phyloP scores from a whole-genome alignment of 2,329 filamentous ascomycete genomes.

The Podosphaera leucotricha region DNA sequence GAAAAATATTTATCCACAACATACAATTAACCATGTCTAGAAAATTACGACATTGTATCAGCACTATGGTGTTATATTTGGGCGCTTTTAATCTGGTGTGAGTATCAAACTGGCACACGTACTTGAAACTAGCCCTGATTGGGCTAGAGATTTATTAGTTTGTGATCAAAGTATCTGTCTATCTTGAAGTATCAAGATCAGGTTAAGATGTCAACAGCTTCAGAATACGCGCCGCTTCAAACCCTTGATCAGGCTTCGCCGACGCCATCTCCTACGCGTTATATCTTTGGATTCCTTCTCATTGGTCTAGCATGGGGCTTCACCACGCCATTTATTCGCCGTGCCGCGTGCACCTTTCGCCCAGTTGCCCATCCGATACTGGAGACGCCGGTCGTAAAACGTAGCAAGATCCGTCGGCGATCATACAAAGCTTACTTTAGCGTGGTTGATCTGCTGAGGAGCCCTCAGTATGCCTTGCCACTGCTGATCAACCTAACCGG shows the following conservation, averaged over 20 bases:
- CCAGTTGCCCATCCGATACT: constrained; percentile 35
- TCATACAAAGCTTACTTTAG: constrained; percentile 45
- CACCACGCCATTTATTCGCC: constrained; percentile 77
- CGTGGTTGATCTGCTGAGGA: constrained; percentile 53
- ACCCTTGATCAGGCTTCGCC: not conserved
- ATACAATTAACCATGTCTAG: too few species aligned
- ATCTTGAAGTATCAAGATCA: too few species aligned
- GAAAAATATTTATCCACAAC: too few species aligned
- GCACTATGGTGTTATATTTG: too few species aligned
- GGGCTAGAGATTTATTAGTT: too few species aligned
- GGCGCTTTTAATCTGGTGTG: too few species aligned
- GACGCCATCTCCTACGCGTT: constrained; percentile 36
- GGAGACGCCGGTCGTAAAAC: constrained; percentile 24
- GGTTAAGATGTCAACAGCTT: too few species aligned
- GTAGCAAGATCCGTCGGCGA: constrained; percentile 37
- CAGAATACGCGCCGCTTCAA: too few species aligned
- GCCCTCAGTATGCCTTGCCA: constrained; percentile 66
- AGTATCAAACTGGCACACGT: too few species aligned
- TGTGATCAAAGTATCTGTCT: too few species aligned
- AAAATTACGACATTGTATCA: too few species aligned
- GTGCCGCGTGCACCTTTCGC: constrained; percentile 54
- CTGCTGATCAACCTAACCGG: constrained; percentile 75
- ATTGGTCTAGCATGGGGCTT: constrained; percentile 86
- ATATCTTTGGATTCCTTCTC: constrained; percentile 69
- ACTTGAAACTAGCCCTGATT: too few species aligned